Base-by-base conservation (phyloP, 768 basidiomycete genomes). In the Boletus rubroflammeus region DNA sequence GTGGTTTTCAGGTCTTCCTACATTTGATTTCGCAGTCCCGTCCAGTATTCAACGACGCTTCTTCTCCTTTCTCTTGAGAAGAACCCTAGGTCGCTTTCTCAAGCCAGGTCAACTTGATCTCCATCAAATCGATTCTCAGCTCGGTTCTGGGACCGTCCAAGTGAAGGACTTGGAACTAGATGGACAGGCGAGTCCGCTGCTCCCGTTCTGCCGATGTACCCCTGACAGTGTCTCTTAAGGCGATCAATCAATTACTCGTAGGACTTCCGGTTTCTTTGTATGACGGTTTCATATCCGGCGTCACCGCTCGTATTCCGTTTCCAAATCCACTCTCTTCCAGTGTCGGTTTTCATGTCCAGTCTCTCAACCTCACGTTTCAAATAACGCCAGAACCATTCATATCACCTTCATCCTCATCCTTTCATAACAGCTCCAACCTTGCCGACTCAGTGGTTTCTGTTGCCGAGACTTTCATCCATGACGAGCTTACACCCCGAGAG, bases 121-220 rank as follows among this genome's bases (percentile, higher is more conserved):
- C 48, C 80, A 86, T 51, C 85, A 92, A 72, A 87, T 97, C 62
- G 92, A 96, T 62, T 89, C 92, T 28, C 92, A 96, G 72, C 86
- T 98, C 63, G 88, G 91, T n/a, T 88, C 86, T 39, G 95, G 95
- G 17, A 86, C 81, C 67, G 84, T 97, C 5, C 90, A 93, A 70
- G 81, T 98, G 35, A 86, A 86, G 58, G 85, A 93, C 63, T 75
- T 97, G 51, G 83, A 93, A 67, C 73, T 98, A 47, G 83, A 93
- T 68, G 78, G 79, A 47, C 76, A 84, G 69, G 94, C 88, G 64
- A 85, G 78, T 43, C 29, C 10, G 21, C 39, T 51, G n/a, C 36
- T 47, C 31, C 41, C 50, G 25, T 41, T 53, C 38, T 32, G 13
- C 47, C 55, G 34, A 26, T 57, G 51, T 42, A 47, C 47, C 34